Percentiles rank a stretch among this genome's conserved stretches.
Evolutionary conservation across 2,329 filamentous ascomycete species (phyloP).

Genomic region (Pseudogymnoascus sp.): DNA sequence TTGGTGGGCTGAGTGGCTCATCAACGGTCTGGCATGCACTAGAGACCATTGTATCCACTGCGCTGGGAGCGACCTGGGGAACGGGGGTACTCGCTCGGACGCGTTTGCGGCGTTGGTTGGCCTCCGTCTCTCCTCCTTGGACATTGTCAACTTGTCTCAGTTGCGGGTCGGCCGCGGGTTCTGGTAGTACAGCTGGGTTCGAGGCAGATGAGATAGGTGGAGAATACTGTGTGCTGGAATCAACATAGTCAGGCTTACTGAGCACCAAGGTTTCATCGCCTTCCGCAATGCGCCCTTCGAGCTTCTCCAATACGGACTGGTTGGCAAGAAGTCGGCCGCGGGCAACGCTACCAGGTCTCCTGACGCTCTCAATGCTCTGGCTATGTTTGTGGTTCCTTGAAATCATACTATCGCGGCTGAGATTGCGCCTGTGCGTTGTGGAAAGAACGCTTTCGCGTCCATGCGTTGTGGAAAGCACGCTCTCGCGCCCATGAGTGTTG

Average conservation of each 20-base stretch:
- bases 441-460: constrained; percentile 57
- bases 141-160: constrained; percentile 1
- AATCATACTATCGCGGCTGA: constrained; percentile 48
- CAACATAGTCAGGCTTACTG: constrained; percentile 52
- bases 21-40: constrained; percentile 54
- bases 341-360: constrained; percentile 44
- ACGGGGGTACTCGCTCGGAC: constrained; percentile 46
- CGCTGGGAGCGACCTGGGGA: constrained; percentile 37
- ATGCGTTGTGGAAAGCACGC: constrained; percentile 25
- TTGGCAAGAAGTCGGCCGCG: constrained; percentile 46
- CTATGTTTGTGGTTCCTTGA: constrained; percentile 45
- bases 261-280: constrained; percentile 37
- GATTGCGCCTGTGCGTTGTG: constrained; percentile 41
- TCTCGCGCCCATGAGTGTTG: constrained; percentile 32
- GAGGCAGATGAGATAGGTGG: constrained; percentile 66
- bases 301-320: constrained; percentile 44
- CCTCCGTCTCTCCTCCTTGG: constrained; percentile 38
- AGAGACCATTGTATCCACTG: constrained; percentile 49
- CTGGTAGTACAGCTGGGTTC: constrained; percentile 22
- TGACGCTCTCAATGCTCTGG: constrained; percentile 49
- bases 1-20: constrained; percentile 54
- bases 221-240: constrained; percentile 74
- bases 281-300: constrained; percentile 43
- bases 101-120: constrained; percentile 65
- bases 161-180: constrained; percentile 9